Percentiles rank a stretch among this genome's conserved stretches.
These are phyloP conservation scores for Vickermania ingenoplastis DNA, from an alignment of 208 protist genomes.

Conservation along the genomic window DNA sequence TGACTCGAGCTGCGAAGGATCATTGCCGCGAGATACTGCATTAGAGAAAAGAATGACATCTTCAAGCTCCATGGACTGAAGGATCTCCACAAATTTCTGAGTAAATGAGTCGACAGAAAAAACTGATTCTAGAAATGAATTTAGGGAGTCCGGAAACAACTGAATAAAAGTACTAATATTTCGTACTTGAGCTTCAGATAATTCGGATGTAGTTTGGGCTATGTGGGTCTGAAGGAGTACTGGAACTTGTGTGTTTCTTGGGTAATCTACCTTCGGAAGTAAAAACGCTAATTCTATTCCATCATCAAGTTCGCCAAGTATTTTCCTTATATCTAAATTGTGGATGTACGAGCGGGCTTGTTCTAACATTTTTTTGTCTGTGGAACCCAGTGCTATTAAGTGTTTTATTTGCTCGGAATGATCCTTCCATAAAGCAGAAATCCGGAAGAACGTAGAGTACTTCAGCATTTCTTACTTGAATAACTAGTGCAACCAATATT, in stretches of 20 bases:
- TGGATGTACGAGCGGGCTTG: constrained; percentile 24
- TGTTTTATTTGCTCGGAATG: constrained; percentile 1
- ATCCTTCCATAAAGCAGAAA: background rate
- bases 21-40: background rate
- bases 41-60: background rate
- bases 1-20: background rate
- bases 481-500: no score
- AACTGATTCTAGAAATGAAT: background rate
- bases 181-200: constrained; percentile 8
- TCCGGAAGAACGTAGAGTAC: no score
- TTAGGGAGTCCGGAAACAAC: background rate
- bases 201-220: background rate
- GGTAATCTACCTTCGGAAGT: constrained; percentile 28
- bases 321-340: constrained; percentile 16
- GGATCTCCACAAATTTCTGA: background rate
- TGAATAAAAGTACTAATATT: constrained; percentile 8
- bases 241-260: constrained; percentile 16
- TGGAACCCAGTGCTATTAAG: background rate
- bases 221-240: constrained; percentile 11
- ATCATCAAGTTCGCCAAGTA: constrained; percentile 22
- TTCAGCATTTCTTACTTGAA: no score
- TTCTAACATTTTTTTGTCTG: constrained; percentile 4
- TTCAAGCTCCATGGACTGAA: background rate
- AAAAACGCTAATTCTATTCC: constrained; percentile 20
- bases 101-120: background rate